These are phyloP conservation scores for Gentiana straminea DNA, from an alignment of 257 asterid genomes.

Conservation along the genomic window DNA sequence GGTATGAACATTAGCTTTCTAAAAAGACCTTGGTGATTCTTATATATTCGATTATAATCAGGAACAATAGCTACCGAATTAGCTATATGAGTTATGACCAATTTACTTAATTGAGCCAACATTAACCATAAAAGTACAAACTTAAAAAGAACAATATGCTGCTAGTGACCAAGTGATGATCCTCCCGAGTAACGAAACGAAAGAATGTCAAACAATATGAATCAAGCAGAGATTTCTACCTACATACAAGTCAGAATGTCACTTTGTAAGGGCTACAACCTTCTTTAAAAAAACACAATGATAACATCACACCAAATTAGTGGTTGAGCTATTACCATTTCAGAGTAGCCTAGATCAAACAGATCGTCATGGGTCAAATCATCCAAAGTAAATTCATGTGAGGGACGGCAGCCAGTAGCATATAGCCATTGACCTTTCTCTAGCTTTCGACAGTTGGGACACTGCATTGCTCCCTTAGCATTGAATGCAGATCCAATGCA, in stretches of 20 bases:
- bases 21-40: background rate
- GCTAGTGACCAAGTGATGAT: too few species aligned
- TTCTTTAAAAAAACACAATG: background rate
- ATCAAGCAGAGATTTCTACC: too few species aligned
- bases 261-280: too few species aligned
- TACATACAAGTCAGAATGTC: too few species aligned
- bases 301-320: background rate
- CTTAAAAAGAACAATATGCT: too few species aligned
- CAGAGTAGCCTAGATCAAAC: slow-evolving; percentile 70
- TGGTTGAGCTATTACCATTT: slow-evolving; percentile 44
- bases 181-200: too few species aligned
- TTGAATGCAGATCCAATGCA: slow-evolving; percentile 99
- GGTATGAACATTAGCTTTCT: slow-evolving; percentile 1
- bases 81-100: too few species aligned
- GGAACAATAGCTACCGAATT: too few species aligned
- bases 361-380: slow-evolving; percentile 91
- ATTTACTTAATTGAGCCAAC: too few species aligned
- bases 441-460: slow-evolving; percentile 95
- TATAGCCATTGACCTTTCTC: slow-evolving; percentile 98
- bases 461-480: slow-evolving; percentile 94
- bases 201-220: too few species aligned
- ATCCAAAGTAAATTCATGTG: slow-evolving; percentile 76
- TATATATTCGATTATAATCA: too few species aligned
- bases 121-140: too few species aligned
- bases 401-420: slow-evolving; percentile 74